Evolutionary conservation across 345 rosid genomes (phyloP).

Genomic region (Turritis glabra): DNA sequence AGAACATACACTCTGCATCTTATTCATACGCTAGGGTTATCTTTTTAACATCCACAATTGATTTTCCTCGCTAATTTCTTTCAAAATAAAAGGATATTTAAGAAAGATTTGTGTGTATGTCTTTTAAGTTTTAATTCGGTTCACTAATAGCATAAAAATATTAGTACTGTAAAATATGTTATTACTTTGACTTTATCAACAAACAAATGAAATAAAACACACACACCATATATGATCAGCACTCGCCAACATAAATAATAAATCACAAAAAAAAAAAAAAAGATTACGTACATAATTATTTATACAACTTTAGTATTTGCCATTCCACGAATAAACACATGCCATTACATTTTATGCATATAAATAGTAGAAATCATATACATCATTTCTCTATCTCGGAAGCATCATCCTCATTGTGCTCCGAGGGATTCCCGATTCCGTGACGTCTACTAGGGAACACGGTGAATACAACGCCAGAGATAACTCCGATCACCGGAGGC

Average conservation of each 20-base stretch:
- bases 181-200: conserved; percentile 9
- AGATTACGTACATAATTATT: conserved; percentile 5
- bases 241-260: conserved; percentile 19
- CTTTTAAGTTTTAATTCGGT: neutral
- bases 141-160: neutral
- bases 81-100: neutral
- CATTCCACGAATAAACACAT: neutral
- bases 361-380: neutral
- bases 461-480: conserved; percentile 58
- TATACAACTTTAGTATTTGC: conserved; percentile 7
- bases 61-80: neutral
- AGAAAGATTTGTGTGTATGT: neutral
- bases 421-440: conserved; percentile 80
- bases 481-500: conserved; percentile 72
- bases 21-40: too few relatives aligned
- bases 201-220: neutral
- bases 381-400: conserved; percentile 32
- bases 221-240: conserved; percentile 17
- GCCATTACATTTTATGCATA: neutral
- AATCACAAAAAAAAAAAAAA: neutral
- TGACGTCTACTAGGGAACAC: conserved; percentile 74
- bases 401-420: conserved; percentile 29
- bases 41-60: neutral
- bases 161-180: neutral
- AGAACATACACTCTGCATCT: neutral